Percentiles rank a stretch among this genome's conserved stretches.
These are phyloP conservation scores for Candida michaelii DNA, from an alignment of 805 yeast species.

Conservation along the genomic window DNA sequence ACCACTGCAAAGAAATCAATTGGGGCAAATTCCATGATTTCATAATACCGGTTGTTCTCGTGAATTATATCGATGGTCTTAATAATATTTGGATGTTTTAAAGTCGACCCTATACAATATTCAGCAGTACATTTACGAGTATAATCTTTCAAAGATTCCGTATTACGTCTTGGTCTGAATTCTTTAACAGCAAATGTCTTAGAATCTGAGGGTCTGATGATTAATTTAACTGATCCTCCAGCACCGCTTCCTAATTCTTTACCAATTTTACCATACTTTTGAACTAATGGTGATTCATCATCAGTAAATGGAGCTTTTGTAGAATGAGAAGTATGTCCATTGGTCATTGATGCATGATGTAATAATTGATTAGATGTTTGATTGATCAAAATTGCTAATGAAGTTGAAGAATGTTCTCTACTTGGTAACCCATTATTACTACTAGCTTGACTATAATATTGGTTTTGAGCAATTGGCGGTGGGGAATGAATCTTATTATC, in stretches of 20 bases:
- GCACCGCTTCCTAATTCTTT: constrained; percentile 93
- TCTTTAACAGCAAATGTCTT: constrained; percentile 90
- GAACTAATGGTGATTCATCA: constrained; percentile 58
- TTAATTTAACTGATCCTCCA: constrained; percentile 84
- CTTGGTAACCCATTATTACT: constrained; percentile 14
- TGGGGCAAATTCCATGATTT: constrained; percentile 94
- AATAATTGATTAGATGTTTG: constrained; percentile 38
- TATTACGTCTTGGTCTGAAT: constrained; percentile 71
- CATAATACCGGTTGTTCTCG: constrained; percentile 82
- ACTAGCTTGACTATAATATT: constrained; percentile 6
- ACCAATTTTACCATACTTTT: constrained; percentile 78
- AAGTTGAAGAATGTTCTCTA: constrained; percentile 36
- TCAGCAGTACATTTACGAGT: constrained; percentile 92
- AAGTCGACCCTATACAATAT: constrained; percentile 88
- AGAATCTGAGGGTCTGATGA: constrained; percentile 63
- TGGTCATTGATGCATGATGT: constrained; percentile 36
- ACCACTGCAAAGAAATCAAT: constrained; percentile 91
- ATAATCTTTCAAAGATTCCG: constrained; percentile 80
- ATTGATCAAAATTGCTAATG: constrained; percentile 36
- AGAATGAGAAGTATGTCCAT: constrained; percentile 29
- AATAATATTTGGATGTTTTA: constrained; percentile 85
- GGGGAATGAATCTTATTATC: constrained; percentile 29
- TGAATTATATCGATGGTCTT: constrained; percentile 90
- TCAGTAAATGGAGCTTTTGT: constrained; percentile 27
- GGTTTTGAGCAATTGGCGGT: constrained; percentile 23